Evolutionary conservation across 768 basidiomycete genomes (phyloP).

Genomic region (Auriscalpium orientale): DNA sequence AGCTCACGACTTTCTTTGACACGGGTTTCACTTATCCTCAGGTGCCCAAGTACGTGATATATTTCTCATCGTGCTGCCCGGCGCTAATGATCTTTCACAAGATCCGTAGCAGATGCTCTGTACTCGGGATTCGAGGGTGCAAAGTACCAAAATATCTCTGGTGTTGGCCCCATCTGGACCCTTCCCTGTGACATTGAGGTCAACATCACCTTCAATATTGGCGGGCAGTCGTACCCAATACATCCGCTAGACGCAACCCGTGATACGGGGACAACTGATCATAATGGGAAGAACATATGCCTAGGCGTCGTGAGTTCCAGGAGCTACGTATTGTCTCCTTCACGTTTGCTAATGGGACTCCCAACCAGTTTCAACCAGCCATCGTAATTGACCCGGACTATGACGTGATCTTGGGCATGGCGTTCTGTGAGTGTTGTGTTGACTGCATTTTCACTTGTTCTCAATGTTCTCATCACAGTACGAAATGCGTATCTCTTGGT

Average conservation of each 20-base stretch:
- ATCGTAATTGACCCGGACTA: slow-evolving; percentile 49
- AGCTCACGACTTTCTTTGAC: slow-evolving; percentile 57
- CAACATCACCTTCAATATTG: slow-evolving; percentile 59
- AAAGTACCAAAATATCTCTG: slow-evolving; percentile 35
- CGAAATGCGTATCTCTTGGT: slow-evolving; percentile 58
- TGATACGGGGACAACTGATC: slow-evolving; percentile 23
- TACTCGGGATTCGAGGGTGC: slow-evolving; percentile 51
- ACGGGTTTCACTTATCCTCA: slow-evolving; percentile 65
- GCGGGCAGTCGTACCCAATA: slow-evolving; percentile 46
- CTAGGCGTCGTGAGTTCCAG: slow-evolving; percentile 31
- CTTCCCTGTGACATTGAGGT: slow-evolving; percentile 58
- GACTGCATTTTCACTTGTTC: neutral
- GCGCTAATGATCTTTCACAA: slow-evolving; percentile 18
- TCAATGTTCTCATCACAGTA: slow-evolving; percentile 29
- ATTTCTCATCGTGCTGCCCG: slow-evolving; percentile 1
- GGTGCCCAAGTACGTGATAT: slow-evolving; percentile 36
- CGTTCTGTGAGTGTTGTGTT: slow-evolving; percentile 42
- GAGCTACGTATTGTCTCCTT: slow-evolving; percentile 10
- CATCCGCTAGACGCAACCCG: slow-evolving; percentile 57
- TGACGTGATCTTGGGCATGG: slow-evolving; percentile 68
- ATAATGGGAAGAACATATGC: slow-evolving; percentile 23
- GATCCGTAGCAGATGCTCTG: slow-evolving; percentile 48
- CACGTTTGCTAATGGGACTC: neutral
- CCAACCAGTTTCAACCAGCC: slow-evolving; percentile 57
- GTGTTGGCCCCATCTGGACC: slow-evolving; percentile 48